Base-by-base conservation (phyloP, 164 flowering plant genomes). In the Hamamelis virginiana region DNA sequence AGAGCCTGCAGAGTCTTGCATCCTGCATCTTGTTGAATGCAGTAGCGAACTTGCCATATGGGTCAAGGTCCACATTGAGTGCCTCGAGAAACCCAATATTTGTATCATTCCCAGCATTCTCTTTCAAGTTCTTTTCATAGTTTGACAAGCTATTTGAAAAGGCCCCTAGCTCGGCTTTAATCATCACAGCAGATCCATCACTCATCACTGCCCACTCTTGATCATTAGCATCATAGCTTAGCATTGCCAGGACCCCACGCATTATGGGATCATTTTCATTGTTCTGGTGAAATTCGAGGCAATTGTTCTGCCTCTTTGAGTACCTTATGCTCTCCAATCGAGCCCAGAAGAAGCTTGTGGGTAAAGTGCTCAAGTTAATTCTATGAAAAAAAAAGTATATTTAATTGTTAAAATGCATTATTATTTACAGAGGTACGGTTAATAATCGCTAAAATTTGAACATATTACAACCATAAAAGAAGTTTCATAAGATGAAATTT, bases 281-380 rank as follows among this genome's bases (percentile, higher is more conserved):
- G 3, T 67, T 74, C 61, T 65, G 78, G 0, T 83, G 83, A 4
- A 72, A 83, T 5, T 78, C 81, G n/a, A n/a, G n/a, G n/a, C n/a
- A n/a, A n/a, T n/a, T n/a, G n/a, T n/a, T n/a, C n/a, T n/a, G n/a
- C 66, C 76, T 19, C 64, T 86, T 90, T 6, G 88, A 88, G 80
- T 79, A 67, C 67, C 78, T 48, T 90, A 88, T 88, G 87, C 92
- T 86, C 68, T 88, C 88, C 11, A 88, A 27, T n/a, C 91, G 71
- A 1, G 75, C 69, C 96, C 96, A 90, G 62, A 88, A 90, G 83
- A 77, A 88, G 90, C 92, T n/a, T n/a, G n/a, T n/a, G n/a, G n/a
- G n/a, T n/a, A n/a, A n/a, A 50, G 53, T 33, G 41, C 6, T 33
- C 41, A 33, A 33, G 41, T 33, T 33, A 33, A 33, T 33, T 33